These are phyloP conservation scores for Ceratobasidium sp. DNA, from an alignment of 1,284 basidiomycete genomes.

Conservation along the genomic window DNA sequence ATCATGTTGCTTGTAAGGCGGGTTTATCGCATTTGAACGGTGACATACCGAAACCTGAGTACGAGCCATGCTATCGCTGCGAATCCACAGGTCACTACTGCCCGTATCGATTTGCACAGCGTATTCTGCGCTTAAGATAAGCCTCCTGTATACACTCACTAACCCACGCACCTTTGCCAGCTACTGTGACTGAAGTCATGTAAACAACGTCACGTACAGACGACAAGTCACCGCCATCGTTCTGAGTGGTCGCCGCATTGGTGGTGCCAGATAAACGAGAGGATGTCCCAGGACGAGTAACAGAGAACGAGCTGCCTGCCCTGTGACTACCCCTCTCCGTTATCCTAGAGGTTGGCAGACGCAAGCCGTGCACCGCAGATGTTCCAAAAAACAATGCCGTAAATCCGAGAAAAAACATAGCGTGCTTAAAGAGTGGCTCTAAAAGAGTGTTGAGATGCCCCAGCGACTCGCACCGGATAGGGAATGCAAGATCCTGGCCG, in stretches of 20 bases:
- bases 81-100: slow-evolving; percentile 79
- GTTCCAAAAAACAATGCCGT: slow-evolving; percentile 2
- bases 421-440: slow-evolving; percentile 7
- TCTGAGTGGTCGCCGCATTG: slow-evolving; percentile 11
- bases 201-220: slow-evolving; percentile 43
- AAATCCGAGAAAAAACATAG: slow-evolving; percentile 20
- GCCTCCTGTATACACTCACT: background rate
- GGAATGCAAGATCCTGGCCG: background rate
- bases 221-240: slow-evolving; percentile 10
- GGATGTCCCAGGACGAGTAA: slow-evolving; percentile 1
- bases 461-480: slow-evolving; percentile 7
- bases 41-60: slow-evolving; percentile 45
- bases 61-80: slow-evolving; percentile 21
- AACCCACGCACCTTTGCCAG: slow-evolving; percentile 38
- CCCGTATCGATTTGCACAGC: slow-evolving; percentile 79
- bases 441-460: slow-evolving; percentile 4
- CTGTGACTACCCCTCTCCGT: background rate
- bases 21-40: slow-evolving; percentile 51
- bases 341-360: slow-evolving; percentile 15
- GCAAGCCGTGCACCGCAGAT: slow-evolving; percentile 1
- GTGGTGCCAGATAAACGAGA: background rate
- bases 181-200: slow-evolving; percentile 43
- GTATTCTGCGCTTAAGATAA: slow-evolving; percentile 52
- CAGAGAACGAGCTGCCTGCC: background rate
- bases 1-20: background rate